Evolutionary conservation across 1,284 basidiomycete genomes (phyloP).

Genomic region (Leccinum griseonigrum): DNA sequence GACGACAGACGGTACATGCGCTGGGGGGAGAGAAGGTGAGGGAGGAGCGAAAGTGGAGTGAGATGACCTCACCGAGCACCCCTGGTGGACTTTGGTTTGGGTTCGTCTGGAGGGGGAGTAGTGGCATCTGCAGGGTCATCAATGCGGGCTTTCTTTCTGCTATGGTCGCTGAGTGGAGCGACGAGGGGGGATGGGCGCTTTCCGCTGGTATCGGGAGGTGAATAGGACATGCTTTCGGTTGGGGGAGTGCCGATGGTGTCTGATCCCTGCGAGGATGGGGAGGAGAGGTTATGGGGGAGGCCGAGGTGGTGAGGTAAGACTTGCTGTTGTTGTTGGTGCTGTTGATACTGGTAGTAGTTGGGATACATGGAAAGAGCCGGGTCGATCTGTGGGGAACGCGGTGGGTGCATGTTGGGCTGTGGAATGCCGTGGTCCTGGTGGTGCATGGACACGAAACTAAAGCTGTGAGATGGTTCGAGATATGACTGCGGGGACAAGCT

Average conservation of each 20-base stretch:
- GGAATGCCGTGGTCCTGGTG: constrained; percentile 38
- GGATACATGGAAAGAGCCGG: constrained; percentile 63
- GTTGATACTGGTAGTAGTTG: constrained; percentile 52
- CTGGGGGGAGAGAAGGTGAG: constrained; percentile 38
- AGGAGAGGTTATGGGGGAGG: constrained; percentile 48
- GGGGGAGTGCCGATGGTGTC: constrained; percentile 72
- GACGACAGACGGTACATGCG: constrained; percentile 91
- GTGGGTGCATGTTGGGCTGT: constrained; percentile 49
- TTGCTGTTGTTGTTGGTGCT: constrained; percentile 39
- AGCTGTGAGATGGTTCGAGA: constrained; percentile 11
- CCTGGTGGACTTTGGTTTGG: constrained; percentile 81
- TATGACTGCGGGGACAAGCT: constrained; percentile 24
- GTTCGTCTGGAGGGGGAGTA: constrained; percentile 57
- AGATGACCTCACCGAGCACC: constrained; percentile 69
- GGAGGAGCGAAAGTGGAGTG: background rate
- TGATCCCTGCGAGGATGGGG: constrained; percentile 73
- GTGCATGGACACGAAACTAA: constrained; percentile 35
- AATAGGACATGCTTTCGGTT: constrained; percentile 54
- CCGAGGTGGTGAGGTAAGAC: constrained; percentile 45
- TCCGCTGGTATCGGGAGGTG: constrained; percentile 52
- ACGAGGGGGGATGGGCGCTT: constrained; percentile 61
- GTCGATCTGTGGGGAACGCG: constrained; percentile 60
- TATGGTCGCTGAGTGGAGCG: constrained; percentile 39
- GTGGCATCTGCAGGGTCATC: constrained; percentile 48
- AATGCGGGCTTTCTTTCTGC: constrained; percentile 57